Evolutionary conservation across 208 protist species (phyloP).

Genomic region (Trichomonas gallinae): DNA sequence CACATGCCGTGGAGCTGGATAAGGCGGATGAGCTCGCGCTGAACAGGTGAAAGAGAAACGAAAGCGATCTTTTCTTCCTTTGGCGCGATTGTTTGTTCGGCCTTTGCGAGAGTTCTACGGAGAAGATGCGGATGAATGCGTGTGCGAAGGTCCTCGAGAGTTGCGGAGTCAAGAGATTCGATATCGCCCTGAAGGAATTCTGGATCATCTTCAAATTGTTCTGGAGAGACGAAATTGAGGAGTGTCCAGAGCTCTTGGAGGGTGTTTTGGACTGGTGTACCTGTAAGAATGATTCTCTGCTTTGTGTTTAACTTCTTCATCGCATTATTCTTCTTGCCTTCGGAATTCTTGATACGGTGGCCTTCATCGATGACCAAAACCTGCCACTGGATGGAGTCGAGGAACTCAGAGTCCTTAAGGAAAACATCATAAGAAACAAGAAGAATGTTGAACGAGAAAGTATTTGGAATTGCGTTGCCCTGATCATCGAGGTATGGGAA

Average conservation of each 20-base stretch:
- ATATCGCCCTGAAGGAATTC: constrained; percentile 31
- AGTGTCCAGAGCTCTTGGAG: constrained; percentile 58
- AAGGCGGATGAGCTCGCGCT: constrained; percentile 12
- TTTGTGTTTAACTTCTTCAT: not conserved
- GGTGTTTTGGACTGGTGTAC: constrained; percentile 53
- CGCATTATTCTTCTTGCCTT: constrained; percentile 21
- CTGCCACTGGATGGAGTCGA: constrained; percentile 43
- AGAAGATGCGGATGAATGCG: not conserved
- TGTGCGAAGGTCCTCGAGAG: not conserved
- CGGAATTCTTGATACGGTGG: constrained; percentile 42
- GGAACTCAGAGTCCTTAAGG: not conserved
- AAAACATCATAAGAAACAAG: not conserved
- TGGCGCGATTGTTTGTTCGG: constrained; percentile 28
- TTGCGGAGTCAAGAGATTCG: not conserved
- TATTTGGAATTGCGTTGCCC: not conserved
- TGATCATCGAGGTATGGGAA: not conserved
- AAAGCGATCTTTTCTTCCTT: constrained; percentile 38
- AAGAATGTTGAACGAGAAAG: not conserved
- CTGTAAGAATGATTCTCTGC: constrained; percentile 35
- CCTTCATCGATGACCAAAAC: constrained; percentile 61
- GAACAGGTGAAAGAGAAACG: constrained; percentile 30
- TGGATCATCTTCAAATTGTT: constrained; percentile 48
- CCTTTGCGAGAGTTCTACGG: not conserved
- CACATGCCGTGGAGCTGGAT: not conserved
- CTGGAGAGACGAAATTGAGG: constrained; percentile 60